Base-by-base conservation (phyloP, 2,329 filamentous ascomycete species). In the Pleoardoris graminearum region DNA sequence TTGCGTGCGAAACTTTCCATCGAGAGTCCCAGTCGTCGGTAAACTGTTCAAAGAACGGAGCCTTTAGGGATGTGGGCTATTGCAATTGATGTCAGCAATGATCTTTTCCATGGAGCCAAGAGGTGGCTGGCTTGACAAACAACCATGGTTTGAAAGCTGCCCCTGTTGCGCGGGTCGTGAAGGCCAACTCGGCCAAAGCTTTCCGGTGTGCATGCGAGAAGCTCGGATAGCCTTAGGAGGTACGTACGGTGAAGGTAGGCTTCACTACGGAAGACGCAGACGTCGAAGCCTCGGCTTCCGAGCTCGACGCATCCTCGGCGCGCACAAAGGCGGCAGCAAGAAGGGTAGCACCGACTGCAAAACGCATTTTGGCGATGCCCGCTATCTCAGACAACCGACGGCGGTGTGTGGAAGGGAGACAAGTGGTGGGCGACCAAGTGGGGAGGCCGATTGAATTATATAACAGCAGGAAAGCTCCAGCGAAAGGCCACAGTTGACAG, bases 21-120 rank as follows among this genome's bases (percentile, higher is more conserved):
- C 92, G 84, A 62, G 83, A 80, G 65, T 97, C 89, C 93, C 93
- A 97, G 78, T 90, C 92, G 66, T 95, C 89, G 78, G 90, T 96
- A 82, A 99, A 99, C 78, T 99, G 94, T 82, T 99, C 94, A 61
- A 97, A 80, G 85, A 99, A 99, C 55, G 91, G 90, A 64, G 88
- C 94, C 80, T 97, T 94, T 70, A 97, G 75, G 59, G 80, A 83
- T 62, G 91, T 90, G 54, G 94, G 92, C 93, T 99, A 70, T n/a
- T 19, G 17, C 10, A 11, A 8, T 17, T 7, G 14, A 30, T 41
- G 60, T 72, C 53, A 71, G 65, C 16, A 49, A 16, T 16, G 12
- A 14, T 22, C 32, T 12, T n/a, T n/a, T 10, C 14, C 4, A 25
- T 6, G 4, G 3, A 32, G 22, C n/a, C n/a, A n/a, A n/a, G n/a